Evolutionary conservation across 140 eudicot species (phyloP), one percentile per base, ranked within the genome.

Genomic region (Cichorium intybus): DNA sequence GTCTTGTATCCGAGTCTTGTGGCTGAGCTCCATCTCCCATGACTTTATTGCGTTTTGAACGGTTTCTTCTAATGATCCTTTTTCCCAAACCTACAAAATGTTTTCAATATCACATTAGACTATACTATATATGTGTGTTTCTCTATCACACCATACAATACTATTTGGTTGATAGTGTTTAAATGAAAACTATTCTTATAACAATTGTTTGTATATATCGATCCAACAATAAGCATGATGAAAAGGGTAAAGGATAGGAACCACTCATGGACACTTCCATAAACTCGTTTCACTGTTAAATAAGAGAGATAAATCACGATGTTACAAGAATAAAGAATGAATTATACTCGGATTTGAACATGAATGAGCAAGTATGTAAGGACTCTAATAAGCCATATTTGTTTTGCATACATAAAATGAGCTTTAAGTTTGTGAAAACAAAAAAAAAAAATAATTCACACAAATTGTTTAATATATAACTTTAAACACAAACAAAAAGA

Each of bases 11-110:
- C 95, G 78, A 51, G 84, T 82, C 79, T 90, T 90, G 82, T 90
- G 97, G 33, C 95, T 87, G 7, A 90, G 83, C 53, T 90, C 95
- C 97, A 90, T 87, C 74, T 90, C 97, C 97, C 97, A 90, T 57
- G 95, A 66, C 79, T 90, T 90, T 57, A 87, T 76, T 17, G 95
- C 95, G 64, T 90, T 90, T 60, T 90, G 97, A 49, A 90, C 97
- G 0, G 77, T 78, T 77, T 90, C 97, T 77, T 90, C 97, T n/a
- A 90, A 11, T 2, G 97, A 90, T 51, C 97, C 97, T 18, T 86
- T 72, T 15, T 81, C 79, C 97, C 97, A 90, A 24, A 75, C 90
- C 97, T 89, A 60, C 67, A 56, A 48, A n/a, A n/a, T n/a, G n/a
- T n/a, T n/a, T n/a, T n/a, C n/a, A n/a, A n/a, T n/a, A n/a, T n/a